Conservation (phyloP, 1,284 basidiomycete genomes). For the Cutaneotrichosporon sp. region DNA sequence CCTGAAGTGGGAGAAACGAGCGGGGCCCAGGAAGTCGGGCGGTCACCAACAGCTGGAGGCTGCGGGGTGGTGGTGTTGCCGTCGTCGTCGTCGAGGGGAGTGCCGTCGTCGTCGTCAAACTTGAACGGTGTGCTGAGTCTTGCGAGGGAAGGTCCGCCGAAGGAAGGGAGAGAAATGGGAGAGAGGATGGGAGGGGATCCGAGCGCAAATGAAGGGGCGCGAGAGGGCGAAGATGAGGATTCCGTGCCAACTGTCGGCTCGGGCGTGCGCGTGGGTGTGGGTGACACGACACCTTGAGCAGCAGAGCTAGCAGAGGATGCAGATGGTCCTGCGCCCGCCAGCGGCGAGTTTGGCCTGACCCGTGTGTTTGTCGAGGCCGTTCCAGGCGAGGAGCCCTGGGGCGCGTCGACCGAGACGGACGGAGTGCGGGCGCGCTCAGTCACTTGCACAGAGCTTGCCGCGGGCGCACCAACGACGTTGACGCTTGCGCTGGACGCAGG, state of each 20-base stretch:
- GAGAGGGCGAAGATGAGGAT: background rate
- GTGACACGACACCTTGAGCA: background rate
- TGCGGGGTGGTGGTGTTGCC: conserved; percentile 6
- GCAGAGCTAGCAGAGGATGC: too few relatives aligned
- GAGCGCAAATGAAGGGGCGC: conserved; percentile 6
- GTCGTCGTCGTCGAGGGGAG: conserved; percentile 5
- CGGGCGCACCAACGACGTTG: background rate
- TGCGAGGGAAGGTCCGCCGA: conserved; percentile 21
- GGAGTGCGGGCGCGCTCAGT: background rate
- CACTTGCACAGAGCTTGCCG: background rate
- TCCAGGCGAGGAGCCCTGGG: background rate
- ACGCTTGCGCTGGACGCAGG: background rate
- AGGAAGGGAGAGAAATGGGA: conserved; percentile 35
- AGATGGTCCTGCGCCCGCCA: background rate
- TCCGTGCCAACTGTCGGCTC: background rate
- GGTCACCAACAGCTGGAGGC: conserved; percentile 5
- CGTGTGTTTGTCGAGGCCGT: background rate
- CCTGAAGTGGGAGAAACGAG: background rate
- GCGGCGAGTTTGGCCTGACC: background rate
- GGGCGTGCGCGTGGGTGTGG: background rate
- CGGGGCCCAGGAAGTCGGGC: conserved; percentile 3
- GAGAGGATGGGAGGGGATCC: conserved; percentile 32
- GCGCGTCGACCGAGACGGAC: background rate
- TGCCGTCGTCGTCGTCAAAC: conserved; percentile 5
- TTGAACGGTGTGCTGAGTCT: conserved; percentile 8